Base-by-base conservation (phyloP, 495 filamentous ascomycete genomes). In the Aspergillus asperescens region DNA sequence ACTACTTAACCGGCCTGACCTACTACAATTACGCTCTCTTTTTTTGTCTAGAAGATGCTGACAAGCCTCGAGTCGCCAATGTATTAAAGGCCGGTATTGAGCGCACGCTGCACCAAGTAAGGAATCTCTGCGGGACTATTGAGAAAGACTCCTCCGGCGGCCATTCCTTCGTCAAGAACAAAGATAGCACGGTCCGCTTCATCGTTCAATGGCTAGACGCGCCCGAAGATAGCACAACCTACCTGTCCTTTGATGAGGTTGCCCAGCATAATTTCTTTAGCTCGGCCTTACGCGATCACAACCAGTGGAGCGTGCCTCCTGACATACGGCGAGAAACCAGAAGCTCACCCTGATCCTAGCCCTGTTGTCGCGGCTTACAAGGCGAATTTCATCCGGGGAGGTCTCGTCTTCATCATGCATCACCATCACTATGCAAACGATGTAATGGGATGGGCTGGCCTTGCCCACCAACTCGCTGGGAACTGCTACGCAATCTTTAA, bases 371-470 rank as follows among this genome's bases (percentile, higher is more conserved):
- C 73, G 0, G 69, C 66, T 5, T 76, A 69, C 52, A 67, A 74
- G 55, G 63, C 61, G 0, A 74, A 71, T 34, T 74, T 76, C 25
- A 66, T 75, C 20, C 67, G 71, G 10, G 61, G 74, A 5, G 71
- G 71, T 1, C 43, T 75, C 15, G 58, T 74, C 16, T 68, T 76
- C 54, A 68, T 65, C 47, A 71, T 70, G 59, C 69, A 74, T 46
- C 57, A 64, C 48, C 73, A 74, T 50, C 73, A 77, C 49, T 73
- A 68, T 51, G 49, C 65, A 46, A 70, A 71, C 50, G 72, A 76
- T 49, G 59, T 73, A 5, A 72, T 71, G 66, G 71, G 68, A 10
- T 72, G 67, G 65, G 61, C 69, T 9, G 56, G 64, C 9, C 60
- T 71, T 19, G 47, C 60, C 0, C 62, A 68, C 25, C 72, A 76